A percentile compares a stretch with the other conserved stretches of the same genome.
Conservation (phyloP, 805 yeast species). For the Candida ovalis region DNA sequence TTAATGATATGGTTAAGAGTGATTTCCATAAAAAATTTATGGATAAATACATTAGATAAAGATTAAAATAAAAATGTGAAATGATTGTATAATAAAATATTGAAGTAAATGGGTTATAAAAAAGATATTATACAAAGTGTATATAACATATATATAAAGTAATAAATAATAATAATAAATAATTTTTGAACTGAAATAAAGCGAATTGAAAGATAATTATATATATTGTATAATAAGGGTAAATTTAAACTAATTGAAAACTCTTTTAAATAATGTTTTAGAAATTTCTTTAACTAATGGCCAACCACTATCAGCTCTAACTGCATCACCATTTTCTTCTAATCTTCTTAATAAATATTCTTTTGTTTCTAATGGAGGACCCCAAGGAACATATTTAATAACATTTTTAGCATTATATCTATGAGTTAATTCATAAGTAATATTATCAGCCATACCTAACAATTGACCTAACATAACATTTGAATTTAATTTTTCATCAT, state of each 20-base stretch:
- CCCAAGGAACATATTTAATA: constrained; percentile 96
- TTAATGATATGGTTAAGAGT: constrained; percentile 34
- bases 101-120: not conserved
- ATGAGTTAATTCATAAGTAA: constrained; percentile 69
- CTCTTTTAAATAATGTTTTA: constrained; percentile 33
- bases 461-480: constrained; percentile 86
- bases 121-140: no score
- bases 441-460: constrained; percentile 92
- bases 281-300: constrained; percentile 58
- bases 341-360: constrained; percentile 84
- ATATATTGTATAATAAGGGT: not conserved
- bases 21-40: constrained; percentile 40
- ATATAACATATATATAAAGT: no score
- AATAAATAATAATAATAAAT: no score
- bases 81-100: not conserved
- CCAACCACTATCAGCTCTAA: constrained; percentile 78
- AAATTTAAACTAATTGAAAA: constrained; percentile 11
- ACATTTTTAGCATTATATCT: constrained; percentile 67
- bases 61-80: not conserved
- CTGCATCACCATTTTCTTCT: constrained; percentile 96
- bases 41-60: constrained; percentile 34
- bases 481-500: constrained; percentile 34
- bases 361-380: constrained; percentile 91
- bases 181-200: no score
- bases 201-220: not conserved